Evolutionary conservation across 345 rosid genomes (phyloP), one percentile per base, ranked within the genome.

Genomic region (Populus nigra): DNA sequence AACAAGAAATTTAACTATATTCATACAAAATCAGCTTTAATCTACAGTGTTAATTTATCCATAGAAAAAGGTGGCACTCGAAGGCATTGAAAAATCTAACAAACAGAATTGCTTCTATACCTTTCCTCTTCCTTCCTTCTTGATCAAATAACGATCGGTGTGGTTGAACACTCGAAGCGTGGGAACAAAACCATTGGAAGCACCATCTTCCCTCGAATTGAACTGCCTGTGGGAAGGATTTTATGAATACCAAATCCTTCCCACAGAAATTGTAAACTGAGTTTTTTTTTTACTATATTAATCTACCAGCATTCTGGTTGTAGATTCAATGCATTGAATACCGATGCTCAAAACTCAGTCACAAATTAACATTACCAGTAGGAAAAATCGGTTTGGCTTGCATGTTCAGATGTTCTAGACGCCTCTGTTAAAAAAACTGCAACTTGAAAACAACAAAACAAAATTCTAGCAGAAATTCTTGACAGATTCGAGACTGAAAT

Each of bases 71-170:
- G 33, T 55, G 10, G n/a, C 41, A 15, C 70, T 27, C 10, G 16
- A 33, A 29, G 27, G 38, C 23, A 68, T 29, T 13, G 71, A 50
- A 59, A 38, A 69, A 41, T 18, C 7, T 23, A 20, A 53, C n/a
- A 4, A 35, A 12, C 27, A 78, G 5, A 49, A 25, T 33, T 9
- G 59, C 72, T 35, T 81, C 41, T 49, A 4, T 84, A 90, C 97
- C 92, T 81, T 90, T 92, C 69, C 94, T 88, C 86, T 90, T 92
- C 73, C 97, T 94, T 13, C 94, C 96, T 18, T 92, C 97, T 85
- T 90, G 94, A 73, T 92, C 94, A 80, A 89, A 73, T 92, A 90
- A 75, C 91, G 89, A 18, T 94, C 92, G 78, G 92, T 90, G 67
- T 90, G 89, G 81, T 89, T 92, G 72, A 92, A 92, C 71, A 92